phyloP scores from a whole-genome alignment of 495 filamentous ascomycete genomes.

The Trichodelitschia bisporula region DNA sequence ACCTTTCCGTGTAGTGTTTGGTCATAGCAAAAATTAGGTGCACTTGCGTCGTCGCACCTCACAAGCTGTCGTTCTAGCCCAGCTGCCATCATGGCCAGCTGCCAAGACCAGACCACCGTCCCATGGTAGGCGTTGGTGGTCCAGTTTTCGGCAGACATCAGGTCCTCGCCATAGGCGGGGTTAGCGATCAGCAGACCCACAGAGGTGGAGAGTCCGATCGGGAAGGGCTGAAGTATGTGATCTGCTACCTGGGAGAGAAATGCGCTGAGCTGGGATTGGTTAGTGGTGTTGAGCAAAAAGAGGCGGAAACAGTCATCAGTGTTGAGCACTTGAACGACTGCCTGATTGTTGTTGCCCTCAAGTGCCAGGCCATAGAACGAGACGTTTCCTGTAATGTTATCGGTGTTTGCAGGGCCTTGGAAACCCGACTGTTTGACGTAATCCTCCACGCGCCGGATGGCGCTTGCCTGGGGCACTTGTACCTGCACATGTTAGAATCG shows the following conservation, averaged over 20 bases:
- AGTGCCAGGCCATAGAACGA: constrained; percentile 31
- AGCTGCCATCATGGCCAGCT: constrained; percentile 35
- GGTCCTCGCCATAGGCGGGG: constrained; percentile 28
- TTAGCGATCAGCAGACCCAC: constrained; percentile 36
- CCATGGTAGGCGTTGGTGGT: constrained; percentile 35
- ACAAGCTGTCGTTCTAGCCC: constrained; percentile 20
- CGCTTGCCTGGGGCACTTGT: constrained; percentile 19
- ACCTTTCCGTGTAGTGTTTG: constrained; percentile 22
- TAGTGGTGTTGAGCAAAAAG: constrained; percentile 34
- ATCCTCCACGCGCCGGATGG: constrained; percentile 20
- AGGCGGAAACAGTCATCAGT: constrained; percentile 39
- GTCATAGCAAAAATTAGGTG: constrained; percentile 27
- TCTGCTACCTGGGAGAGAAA: constrained; percentile 30
- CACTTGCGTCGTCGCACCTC: constrained; percentile 16
- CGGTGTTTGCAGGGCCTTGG: constrained; percentile 17
- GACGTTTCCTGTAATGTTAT: constrained; percentile 20
- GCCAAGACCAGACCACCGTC: constrained; percentile 42
- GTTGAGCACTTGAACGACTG: constrained; percentile 33
- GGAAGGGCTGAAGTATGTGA: constrained; percentile 30
- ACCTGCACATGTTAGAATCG: constrained; percentile 2
- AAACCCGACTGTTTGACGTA: constrained; percentile 22
- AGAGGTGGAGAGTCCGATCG: constrained; percentile 29
- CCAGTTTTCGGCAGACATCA: constrained; percentile 23
- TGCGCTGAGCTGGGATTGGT: constrained; percentile 27
- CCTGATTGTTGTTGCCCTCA: constrained; percentile 24